Evolutionary conservation across 2,329 filamentous ascomycete genomes (phyloP), one percentile per base, ranked within the genome.

Genomic region (Trichoderma endophyticum): DNA sequence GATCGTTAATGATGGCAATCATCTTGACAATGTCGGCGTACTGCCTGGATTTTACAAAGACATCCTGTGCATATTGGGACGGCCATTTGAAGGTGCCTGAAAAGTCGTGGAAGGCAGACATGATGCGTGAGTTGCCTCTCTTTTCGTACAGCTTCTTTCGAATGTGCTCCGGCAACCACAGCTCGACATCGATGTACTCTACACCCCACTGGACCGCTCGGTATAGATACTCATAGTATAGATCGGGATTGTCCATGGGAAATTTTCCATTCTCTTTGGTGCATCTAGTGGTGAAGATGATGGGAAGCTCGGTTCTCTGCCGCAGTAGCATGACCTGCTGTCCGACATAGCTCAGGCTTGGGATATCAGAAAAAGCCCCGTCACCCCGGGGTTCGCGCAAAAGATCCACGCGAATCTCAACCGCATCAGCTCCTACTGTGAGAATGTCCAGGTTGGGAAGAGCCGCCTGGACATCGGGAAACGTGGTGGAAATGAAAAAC

Each of bases 51-150:
- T 91, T 87, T 72, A 89, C 84, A 76, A 95, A 97, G 4, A 95
- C 86, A 12, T 87, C 84, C 77, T 92, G 89, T 1, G 93, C 93
- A 75, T 92, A 87, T 7, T 87, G 82, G 0, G 92, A 93, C 1
- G 92, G 91, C 93, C 93, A 97, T 77, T 91, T 93, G 85, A 95
- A 95, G 1, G 86, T 91, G 2, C 93, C 92, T 0, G 93, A 94
- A 78, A 95, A 95, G 82, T 96, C 93, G 80, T 97, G 94, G 77
- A 95, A 96, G 14, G 94, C 93, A n/a, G 93, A 95, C 84, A 97
- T 94, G 81, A 97, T 94, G 75, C 91, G 92, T 77, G 92, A 95
- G 81, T 90, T 92, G 2, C 93, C 93, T 75, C 91, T 91, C 69
- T 88, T 86, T 75, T 92, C 88, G 68, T 89, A 91, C 11, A 97